Evolutionary conservation across 768 basidiomycete genomes (phyloP).

Genomic region (Megacollybia marginata): DNA sequence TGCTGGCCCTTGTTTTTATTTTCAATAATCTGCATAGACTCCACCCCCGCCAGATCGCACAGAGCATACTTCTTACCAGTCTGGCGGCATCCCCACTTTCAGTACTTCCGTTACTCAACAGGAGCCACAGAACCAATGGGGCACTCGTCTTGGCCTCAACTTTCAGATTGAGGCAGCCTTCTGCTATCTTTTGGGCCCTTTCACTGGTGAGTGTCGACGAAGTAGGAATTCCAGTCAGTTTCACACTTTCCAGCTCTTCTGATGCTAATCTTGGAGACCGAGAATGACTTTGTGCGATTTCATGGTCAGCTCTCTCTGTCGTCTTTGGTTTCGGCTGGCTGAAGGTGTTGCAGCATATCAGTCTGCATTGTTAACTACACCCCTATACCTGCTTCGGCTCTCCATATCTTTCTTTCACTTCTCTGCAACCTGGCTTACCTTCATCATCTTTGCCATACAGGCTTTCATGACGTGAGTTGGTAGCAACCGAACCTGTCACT

Average conservation of each 20-base stretch:
- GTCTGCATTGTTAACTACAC: conserved; percentile 63
- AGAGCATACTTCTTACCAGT: conserved; percentile 52
- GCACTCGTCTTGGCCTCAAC: conserved; percentile 59
- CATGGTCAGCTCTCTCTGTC: conserved; percentile 42
- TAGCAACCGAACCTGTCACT: conserved; percentile 1
- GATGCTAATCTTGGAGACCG: conserved; percentile 67
- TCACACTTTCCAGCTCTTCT: conserved; percentile 38
- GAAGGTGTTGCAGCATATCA: conserved; percentile 53
- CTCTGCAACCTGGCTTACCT: conserved; percentile 37
- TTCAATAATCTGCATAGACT: conserved; percentile 26
- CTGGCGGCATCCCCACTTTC: conserved; percentile 57
- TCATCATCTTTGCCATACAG: conserved; percentile 34
- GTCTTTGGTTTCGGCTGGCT: background rate
- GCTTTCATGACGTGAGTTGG: conserved; percentile 49
- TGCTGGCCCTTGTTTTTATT: background rate
- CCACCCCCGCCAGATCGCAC: conserved; percentile 32
- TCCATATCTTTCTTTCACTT: conserved; percentile 46
- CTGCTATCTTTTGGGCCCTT: conserved; percentile 61
- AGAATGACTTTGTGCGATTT: conserved; percentile 72
- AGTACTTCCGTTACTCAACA: conserved; percentile 33
- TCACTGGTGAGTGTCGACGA: conserved; percentile 48
- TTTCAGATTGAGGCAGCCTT: conserved; percentile 60
- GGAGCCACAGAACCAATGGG: conserved; percentile 55
- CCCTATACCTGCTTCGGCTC: conserved; percentile 50
- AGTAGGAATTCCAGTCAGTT: background rate